Evolutionary conservation across 116 monocot genomes (phyloP).

Genomic region (Zostera marina): DNA sequence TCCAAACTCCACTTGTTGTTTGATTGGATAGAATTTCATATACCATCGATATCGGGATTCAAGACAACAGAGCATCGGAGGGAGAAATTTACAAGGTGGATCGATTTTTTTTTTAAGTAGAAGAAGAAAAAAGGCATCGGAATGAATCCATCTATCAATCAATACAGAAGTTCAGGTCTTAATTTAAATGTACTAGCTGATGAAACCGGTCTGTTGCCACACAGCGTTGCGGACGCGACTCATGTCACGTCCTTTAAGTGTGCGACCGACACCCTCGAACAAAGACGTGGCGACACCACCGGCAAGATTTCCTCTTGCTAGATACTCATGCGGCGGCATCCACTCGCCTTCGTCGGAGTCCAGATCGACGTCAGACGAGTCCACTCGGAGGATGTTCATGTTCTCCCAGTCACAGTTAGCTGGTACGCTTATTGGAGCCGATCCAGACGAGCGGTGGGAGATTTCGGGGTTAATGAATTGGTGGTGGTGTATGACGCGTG

Average conservation of each 20-base stretch:
- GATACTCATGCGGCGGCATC: conserved; percentile 73
- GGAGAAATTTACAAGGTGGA: too few species aligned
- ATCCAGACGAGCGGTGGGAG: conserved; percentile 6
- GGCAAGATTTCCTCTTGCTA: conserved; percentile 27
- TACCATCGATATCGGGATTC: too few species aligned
- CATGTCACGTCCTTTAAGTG: conserved; percentile 84
- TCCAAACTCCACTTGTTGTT: too few species aligned
- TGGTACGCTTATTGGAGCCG: conserved; percentile 50
- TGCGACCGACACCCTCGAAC: conserved; percentile 66
- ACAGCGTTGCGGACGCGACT: conserved; percentile 78
- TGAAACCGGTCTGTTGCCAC: conserved; percentile 82
- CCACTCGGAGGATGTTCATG: conserved; percentile 8
- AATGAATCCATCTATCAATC: background rate
- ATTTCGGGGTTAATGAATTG: conserved; percentile 9
- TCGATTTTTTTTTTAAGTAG: too few species aligned
- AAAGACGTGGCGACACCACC: conserved; percentile 38
- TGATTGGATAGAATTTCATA: too few species aligned
- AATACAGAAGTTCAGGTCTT: too few species aligned
- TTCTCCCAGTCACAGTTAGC: conserved; percentile 26
- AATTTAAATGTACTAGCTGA: conserved; percentile 19
- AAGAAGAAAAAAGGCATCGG: background rate
- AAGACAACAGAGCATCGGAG: too few species aligned
- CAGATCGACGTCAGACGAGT: background rate
- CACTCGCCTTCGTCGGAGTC: conserved; percentile 24
- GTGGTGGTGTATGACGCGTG: conserved; percentile 15